Base-by-base conservation (phyloP, 1,139 yeast species). In the Spathaspora jeffriesii region DNA sequence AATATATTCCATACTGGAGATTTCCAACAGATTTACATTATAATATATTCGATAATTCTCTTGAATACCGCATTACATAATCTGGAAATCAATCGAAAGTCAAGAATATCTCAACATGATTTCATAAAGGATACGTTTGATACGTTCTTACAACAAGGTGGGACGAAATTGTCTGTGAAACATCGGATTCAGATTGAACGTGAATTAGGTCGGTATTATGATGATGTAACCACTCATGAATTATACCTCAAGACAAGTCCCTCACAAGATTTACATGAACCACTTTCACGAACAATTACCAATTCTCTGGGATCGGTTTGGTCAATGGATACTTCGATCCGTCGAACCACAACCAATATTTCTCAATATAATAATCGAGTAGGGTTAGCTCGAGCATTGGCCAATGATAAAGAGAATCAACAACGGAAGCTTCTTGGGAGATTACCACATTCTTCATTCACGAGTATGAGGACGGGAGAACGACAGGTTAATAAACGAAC, bases 51-150 rank as follows among this genome's bases (percentile, higher is more conserved):
- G 8, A 73, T 90, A 55, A 76, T 90, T 47, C 75, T 90, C 48
- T 73, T 89, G 47, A 90, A 90, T 59, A 84, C 90, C 2, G 85
- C 86, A 37, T 67, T 85, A 44, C 87, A 84, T 62, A 82, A 82
- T 53, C 63, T 67, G 14, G 81, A 74, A 51, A 63, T 73, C 28
- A 65, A 62, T 49, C 73, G 68, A 52, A 69, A 68, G 53, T 66
- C 71, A 32, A 70, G 68, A 52, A 76, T 77, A 47, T 63, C 71
- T 47, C 77, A 73, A 57, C 58, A 68, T 3, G 82, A 79, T 53
- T 85, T 82, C 56, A 75, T 84, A 43, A 70, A 70, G 40, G 84
- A 84, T 61, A 83, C 90, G 1, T 62, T 80, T 49, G 58, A 71
- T 37, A 74, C 81, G 9, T 73, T 71, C 51, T 59, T 67, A 38